Conservation (phyloP, 2,329 filamentous ascomycete genomes). For the Paecilomyces dactylethromorphus region DNA sequence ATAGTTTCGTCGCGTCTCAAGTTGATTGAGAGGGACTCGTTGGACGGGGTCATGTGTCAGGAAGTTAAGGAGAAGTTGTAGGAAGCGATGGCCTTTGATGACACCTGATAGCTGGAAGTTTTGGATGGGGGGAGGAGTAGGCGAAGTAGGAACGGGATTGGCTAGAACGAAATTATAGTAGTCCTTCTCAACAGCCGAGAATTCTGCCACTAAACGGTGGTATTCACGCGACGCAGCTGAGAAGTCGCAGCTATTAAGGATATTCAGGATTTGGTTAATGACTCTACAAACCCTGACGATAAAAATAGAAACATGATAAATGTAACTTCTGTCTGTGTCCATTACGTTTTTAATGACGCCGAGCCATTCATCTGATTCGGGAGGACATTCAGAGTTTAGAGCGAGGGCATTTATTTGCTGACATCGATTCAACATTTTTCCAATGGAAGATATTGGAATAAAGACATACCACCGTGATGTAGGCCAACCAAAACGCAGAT, state of each 20-base stretch:
- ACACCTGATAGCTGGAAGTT: not conserved
- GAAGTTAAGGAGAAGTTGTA: not conserved
- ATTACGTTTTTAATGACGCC: not conserved
- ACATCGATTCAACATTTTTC: not conserved
- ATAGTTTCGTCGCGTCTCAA: not conserved
- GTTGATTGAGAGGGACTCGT: not conserved
- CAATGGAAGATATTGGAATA: not conserved
- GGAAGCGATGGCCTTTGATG: not conserved
- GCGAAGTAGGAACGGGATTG: not conserved
- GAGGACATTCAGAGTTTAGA: not conserved
- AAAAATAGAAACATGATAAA: not conserved
- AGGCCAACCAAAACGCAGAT: not conserved
- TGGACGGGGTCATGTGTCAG: not conserved
- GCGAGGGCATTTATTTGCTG: not conserved
- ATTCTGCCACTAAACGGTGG: not conserved
- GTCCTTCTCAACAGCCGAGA: not conserved
- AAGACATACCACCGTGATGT: not conserved
- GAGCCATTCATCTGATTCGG: not conserved
- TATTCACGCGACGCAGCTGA: not conserved
- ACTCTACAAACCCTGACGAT: not conserved
- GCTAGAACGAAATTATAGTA: not conserved
- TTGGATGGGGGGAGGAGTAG: not conserved
- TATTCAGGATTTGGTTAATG: not conserved
- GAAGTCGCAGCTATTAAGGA: not conserved
- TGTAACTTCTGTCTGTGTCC: not conserved